Base-by-base conservation (phyloP, 2,329 filamentous ascomycete species). In the Monilinia fructigena region DNA sequence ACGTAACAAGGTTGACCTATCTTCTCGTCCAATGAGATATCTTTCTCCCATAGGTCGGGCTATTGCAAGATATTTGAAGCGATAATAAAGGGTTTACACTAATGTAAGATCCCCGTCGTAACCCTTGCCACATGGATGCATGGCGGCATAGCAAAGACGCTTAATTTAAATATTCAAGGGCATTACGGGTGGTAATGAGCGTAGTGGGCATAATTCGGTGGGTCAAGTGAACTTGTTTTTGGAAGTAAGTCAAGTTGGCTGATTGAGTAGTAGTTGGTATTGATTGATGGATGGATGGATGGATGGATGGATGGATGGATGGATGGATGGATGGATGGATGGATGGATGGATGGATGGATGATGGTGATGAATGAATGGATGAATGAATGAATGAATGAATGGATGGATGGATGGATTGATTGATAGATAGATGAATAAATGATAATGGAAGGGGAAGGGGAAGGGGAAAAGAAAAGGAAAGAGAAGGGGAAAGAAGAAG, bases 21-120 rank as follows among this genome's bases (percentile, higher is more conserved):
- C 50, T 63, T 63, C 4, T 11, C 28, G n/a, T 18, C 60, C 48
- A 63, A 63, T 63, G n/a, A n/a, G n/a, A n/a, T n/a, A n/a, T n/a
- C n/a, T n/a, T n/a, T n/a, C n/a, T n/a, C n/a, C n/a, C n/a, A n/a
- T n/a, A n/a, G n/a, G n/a, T n/a, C n/a, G n/a, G n/a, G n/a, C n/a
- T n/a, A n/a, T n/a, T n/a, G n/a, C n/a, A n/a, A n/a, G 60, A 31
- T 55, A 55, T 55, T 54, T 38, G 35, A 42, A 63, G 50, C 60
- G 31, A 63, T 23, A 63, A 42, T 55, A 12, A 55, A 42, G 40
- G 28, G 28, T 12, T 20, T 23, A 31, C 12, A 35, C n/a, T 54
- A 31, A 54, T 35, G 52, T 35, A 20, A 54, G 52, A 59, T 23
- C 56, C 56, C 26, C 42, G 56, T 35, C 42, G 42, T 35, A 18